phyloP scores from a whole-genome alignment of 345 rosid genomes.

The Conringia planisiliqua region DNA sequence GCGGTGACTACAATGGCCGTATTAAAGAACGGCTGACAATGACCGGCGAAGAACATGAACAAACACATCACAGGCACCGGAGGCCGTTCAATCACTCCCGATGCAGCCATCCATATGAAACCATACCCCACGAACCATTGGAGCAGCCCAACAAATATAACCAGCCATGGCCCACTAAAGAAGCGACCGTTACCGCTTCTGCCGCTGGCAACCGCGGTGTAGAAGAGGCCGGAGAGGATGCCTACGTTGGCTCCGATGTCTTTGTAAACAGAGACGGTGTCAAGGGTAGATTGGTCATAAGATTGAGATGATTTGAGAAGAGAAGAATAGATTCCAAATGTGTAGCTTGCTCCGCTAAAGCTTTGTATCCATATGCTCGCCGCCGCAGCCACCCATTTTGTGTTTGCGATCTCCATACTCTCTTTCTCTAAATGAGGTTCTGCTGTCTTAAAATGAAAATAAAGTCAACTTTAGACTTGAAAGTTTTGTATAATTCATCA shows the following conservation, averaged over 20 bases:
- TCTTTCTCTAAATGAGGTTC: background rate
- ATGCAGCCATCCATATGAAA: slow-evolving; percentile 80
- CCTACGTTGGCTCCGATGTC: slow-evolving; percentile 92
- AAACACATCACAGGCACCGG: slow-evolving; percentile 75
- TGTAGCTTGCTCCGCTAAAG: slow-evolving; percentile 68
- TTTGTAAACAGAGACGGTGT: slow-evolving; percentile 88
- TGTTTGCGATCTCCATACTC: slow-evolving; percentile 29
- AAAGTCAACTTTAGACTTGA: slow-evolving; percentile 16
- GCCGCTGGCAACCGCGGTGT: slow-evolving; percentile 47
- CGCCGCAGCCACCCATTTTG: slow-evolving; percentile 69
- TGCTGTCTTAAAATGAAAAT: slow-evolving; percentile 6
- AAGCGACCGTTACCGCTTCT: slow-evolving; percentile 26
- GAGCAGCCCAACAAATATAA: slow-evolving; percentile 56
- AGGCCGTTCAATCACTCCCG: slow-evolving; percentile 57
- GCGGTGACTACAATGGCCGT: slow-evolving; percentile 72
- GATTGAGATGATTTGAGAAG: slow-evolving; percentile 71
- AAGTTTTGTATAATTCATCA: background rate
- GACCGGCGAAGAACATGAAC: slow-evolving; percentile 69
- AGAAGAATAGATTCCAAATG: slow-evolving; percentile 81
- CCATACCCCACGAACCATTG: slow-evolving; percentile 73
- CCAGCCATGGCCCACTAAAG: slow-evolving; percentile 68
- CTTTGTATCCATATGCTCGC: slow-evolving; percentile 95
- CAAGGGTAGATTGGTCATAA: slow-evolving; percentile 89
- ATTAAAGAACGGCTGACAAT: slow-evolving; percentile 70
- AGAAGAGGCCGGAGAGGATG: slow-evolving; percentile 74